These are phyloP conservation scores for Microcyclospora pomicola DNA, from an alignment of 2,329 filamentous ascomycete genomes.

Conservation along the genomic window DNA sequence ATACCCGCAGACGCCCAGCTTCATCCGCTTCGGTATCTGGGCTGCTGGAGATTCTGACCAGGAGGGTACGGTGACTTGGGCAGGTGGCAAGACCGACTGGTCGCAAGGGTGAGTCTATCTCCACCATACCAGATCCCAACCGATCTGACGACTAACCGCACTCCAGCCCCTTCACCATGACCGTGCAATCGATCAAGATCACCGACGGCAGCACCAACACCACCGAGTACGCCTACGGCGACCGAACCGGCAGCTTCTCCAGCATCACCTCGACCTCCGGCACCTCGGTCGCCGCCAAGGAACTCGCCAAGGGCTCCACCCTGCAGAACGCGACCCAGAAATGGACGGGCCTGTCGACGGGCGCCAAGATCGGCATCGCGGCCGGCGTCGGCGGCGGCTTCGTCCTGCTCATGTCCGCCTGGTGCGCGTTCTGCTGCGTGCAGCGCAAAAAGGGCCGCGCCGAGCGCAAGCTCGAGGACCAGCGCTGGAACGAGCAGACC, in stretches of 20 bases:
- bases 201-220: constrained; percentile 22
- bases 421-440: constrained; percentile 34
- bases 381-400: constrained; percentile 30
- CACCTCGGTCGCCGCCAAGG: constrained; percentile 17
- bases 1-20: constrained; percentile 66
- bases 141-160: background rate
- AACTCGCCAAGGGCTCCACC: constrained; percentile 27
- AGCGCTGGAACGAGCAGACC: constrained; percentile 30
- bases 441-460: constrained; percentile 37
- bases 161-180: constrained; percentile 23
- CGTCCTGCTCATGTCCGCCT: constrained; percentile 20
- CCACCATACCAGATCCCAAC: background rate
- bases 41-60: constrained; percentile 67
- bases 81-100: constrained; percentile 23
- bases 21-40: constrained; percentile 61
- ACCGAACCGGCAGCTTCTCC: constrained; percentile 24
- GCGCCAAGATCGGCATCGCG: constrained; percentile 37
- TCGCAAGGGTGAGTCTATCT: constrained; percentile 13
- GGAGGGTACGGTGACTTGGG: constrained; percentile 26
- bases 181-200: constrained; percentile 21
- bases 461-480: constrained; percentile 35
- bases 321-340: constrained; percentile 28
- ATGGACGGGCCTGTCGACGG: constrained; percentile 31
- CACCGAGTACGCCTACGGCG: constrained; percentile 27
- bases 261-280: constrained; percentile 33